These are phyloP conservation scores for Yamadazyma spencermartinsiae DNA, from an alignment of 1,139 yeast genomes.

Conservation along the genomic window DNA sequence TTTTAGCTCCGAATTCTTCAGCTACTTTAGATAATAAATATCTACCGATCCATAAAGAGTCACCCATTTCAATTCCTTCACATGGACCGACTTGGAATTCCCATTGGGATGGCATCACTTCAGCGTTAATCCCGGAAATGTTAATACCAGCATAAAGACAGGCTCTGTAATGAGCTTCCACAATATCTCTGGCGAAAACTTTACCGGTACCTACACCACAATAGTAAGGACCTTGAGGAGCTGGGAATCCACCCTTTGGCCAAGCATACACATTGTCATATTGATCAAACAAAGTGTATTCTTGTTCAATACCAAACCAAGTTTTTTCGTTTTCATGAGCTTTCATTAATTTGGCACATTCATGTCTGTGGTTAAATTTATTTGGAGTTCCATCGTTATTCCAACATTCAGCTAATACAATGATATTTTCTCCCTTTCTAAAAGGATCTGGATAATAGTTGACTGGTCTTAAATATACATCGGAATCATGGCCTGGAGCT, in stretches of 20 bases:
- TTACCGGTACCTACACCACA: constrained; percentile 99
- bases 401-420: constrained; percentile 96
- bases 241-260: constrained; percentile 99
- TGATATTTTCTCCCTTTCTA: constrained; percentile 95
- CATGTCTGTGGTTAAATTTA: constrained; percentile 97
- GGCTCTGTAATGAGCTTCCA: constrained; percentile 99
- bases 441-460: constrained; percentile 95
- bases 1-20: constrained; percentile 98
- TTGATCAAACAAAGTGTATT: constrained; percentile 93
- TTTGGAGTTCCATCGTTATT: constrained; percentile 99
- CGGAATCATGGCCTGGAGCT: constrained; percentile 98
- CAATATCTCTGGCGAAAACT: constrained; percentile 96
- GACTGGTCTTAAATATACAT: constrained; percentile 89
- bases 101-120: constrained; percentile 99
- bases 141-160: constrained; percentile 88
- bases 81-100: constrained; percentile 99
- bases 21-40: constrained; percentile 92
- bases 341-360: constrained; percentile 92
- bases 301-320: constrained; percentile 99
- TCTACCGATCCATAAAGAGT: constrained; percentile 94
- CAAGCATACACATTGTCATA: constrained; percentile 91
- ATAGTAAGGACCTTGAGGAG: constrained; percentile 99
- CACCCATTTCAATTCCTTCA: constrained; percentile 94
- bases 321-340: constrained; percentile 84
- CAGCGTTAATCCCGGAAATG: constrained; percentile 97